Conservation (phyloP, 228 moss, liverwort and hornwort genomes). For the Sphagnum fallax region DNA sequence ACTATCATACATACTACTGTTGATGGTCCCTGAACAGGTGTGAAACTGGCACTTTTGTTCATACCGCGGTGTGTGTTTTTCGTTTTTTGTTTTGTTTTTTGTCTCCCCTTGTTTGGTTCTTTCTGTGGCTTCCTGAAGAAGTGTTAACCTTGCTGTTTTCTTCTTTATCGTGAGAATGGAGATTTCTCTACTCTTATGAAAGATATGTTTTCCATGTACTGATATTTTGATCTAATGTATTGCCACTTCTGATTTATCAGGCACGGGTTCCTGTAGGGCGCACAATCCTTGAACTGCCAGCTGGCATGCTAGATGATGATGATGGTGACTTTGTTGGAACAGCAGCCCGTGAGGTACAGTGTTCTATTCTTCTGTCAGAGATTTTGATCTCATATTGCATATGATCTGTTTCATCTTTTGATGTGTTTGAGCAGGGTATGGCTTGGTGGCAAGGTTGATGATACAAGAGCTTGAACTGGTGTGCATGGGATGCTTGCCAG, state of each 20-base stretch:
- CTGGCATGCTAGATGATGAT: slow-evolving; percentile 93
- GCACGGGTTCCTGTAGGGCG: slow-evolving; percentile 90
- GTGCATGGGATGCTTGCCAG: slow-evolving; percentile 20
- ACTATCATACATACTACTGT: too few relatives aligned
- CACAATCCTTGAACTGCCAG: slow-evolving; percentile 81
- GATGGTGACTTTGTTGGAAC: slow-evolving; percentile 84
- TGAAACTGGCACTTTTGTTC: too few relatives aligned
- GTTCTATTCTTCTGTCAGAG: background rate
- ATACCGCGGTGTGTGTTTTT: too few relatives aligned
- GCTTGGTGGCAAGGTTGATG: background rate
- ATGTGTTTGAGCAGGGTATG: background rate
- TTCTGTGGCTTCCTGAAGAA: too few relatives aligned
- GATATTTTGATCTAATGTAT: background rate
- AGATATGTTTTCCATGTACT: background rate
- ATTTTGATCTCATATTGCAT: background rate
- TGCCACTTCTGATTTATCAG: slow-evolving; percentile 9
- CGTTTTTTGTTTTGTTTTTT: too few relatives aligned
- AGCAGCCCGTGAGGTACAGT: slow-evolving; percentile 52
- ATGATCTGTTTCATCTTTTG: background rate
- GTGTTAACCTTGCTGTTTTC: too few relatives aligned
- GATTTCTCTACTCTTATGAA: too few relatives aligned
- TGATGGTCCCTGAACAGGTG: too few relatives aligned
- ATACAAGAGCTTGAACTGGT: background rate
- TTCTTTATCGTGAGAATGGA: too few relatives aligned
- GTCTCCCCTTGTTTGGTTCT: too few relatives aligned